Percentiles rank a stretch among this genome's conserved stretches.
Conservation (phyloP, 1,284 basidiomycete species). For the Trichosporon coremiiforme region DNA sequence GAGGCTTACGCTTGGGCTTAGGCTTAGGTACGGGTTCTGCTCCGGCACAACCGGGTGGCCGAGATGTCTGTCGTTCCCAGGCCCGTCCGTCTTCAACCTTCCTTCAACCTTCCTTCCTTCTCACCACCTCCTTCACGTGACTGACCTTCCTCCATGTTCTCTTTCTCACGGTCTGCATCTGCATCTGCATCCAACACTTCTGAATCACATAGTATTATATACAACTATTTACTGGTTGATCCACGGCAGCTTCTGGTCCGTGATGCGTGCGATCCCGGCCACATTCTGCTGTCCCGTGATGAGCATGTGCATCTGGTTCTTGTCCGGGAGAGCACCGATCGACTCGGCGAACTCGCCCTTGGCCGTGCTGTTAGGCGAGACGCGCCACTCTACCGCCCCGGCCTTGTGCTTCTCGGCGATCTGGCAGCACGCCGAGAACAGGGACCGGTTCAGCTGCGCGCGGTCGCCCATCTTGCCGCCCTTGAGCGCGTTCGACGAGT, state of each 20-base stretch:
- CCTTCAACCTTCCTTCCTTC: too few relatives aligned
- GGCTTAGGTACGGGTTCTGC: too few relatives aligned
- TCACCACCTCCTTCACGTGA: neutral
- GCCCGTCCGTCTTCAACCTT: too few relatives aligned
- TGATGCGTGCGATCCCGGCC: constrained; percentile 1
- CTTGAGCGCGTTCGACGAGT: constrained; percentile 1
- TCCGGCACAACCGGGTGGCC: too few relatives aligned
- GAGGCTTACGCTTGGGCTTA: too few relatives aligned
- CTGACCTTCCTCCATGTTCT: neutral
- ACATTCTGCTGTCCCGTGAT: constrained; percentile 10
- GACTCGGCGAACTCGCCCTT: constrained; percentile 12
- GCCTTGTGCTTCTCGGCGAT: constrained; percentile 9
- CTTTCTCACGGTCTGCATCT: neutral
- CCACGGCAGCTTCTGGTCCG: constrained; percentile 12
- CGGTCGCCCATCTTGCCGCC: constrained; percentile 3
- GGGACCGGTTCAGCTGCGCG: neutral
- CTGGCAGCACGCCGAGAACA: constrained; percentile 13
- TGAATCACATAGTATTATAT: neutral
- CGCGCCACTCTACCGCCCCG: constrained; percentile 17
- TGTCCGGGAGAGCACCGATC: neutral
- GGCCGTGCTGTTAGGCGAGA: neutral
- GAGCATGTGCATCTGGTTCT: neutral
- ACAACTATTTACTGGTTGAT: neutral
- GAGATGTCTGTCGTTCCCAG: neutral
- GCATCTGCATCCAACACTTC: neutral